These are phyloP conservation scores for Crepidotus variabilis DNA, from an alignment of 768 basidiomycete genomes.

Conservation along the genomic window DNA sequence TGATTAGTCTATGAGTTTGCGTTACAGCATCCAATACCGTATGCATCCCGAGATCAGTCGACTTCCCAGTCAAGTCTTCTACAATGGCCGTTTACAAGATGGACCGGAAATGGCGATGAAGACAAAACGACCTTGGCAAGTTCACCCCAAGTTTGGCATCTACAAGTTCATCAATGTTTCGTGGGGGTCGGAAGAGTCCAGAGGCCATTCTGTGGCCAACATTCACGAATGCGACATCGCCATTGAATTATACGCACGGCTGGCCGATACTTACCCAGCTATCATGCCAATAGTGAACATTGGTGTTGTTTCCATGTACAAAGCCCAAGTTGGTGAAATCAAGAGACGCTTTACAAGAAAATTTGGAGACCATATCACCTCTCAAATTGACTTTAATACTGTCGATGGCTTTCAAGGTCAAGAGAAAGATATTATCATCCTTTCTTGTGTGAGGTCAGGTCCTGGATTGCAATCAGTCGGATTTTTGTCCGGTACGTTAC, in stretches of 20 bases:
- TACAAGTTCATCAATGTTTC: slow-evolving; percentile 89
- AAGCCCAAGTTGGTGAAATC: slow-evolving; percentile 80
- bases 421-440: slow-evolving; percentile 96
- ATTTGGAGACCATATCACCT: slow-evolving; percentile 69
- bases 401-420: slow-evolving; percentile 99
- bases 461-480: slow-evolving; percentile 80
- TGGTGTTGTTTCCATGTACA: slow-evolving; percentile 89
- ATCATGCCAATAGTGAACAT: slow-evolving; percentile 41
- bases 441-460: slow-evolving; percentile 94
- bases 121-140: slow-evolving; percentile 86
- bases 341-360: slow-evolving; percentile 61
- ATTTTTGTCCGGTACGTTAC: slow-evolving; percentile 70
- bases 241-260: slow-evolving; percentile 67
- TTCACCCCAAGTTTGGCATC: slow-evolving; percentile 67
- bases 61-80: slow-evolving; percentile 88
- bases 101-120: slow-evolving; percentile 86
- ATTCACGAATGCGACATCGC: slow-evolving; percentile 69
- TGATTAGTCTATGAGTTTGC: background rate
- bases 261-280: slow-evolving; percentile 58
- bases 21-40: slow-evolving; percentile 90
- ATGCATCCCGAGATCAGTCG: slow-evolving; percentile 97
- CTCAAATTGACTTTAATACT: slow-evolving; percentile 88
- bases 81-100: slow-evolving; percentile 72
- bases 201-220: slow-evolving; percentile 75
- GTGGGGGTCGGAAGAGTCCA: slow-evolving; percentile 61